Percentiles rank a stretch among this genome's conserved stretches.
These are phyloP conservation scores for Linnemannia zychae DNA, from an alignment of 192 early-diverging fungal genomes.

Conservation along the genomic window DNA sequence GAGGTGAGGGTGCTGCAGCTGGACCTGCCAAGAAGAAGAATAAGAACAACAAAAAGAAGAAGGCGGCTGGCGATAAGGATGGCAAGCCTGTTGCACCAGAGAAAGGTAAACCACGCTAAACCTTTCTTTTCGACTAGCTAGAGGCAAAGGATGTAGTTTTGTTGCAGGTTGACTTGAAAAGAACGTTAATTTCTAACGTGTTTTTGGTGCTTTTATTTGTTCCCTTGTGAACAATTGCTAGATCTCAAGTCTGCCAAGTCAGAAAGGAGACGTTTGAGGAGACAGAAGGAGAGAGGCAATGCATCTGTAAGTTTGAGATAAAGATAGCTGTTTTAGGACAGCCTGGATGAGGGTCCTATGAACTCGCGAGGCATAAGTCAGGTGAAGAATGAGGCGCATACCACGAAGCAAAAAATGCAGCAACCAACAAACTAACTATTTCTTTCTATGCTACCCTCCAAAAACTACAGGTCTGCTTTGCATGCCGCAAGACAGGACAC, in stretches of 20 bases:
- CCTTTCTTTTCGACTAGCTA: not conserved
- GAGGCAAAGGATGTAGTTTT: not conserved
- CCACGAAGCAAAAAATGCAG: not conserved
- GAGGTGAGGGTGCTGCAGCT: constrained; percentile 7
- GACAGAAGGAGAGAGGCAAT: constrained; percentile 50
- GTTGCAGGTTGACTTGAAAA: too few relatives aligned
- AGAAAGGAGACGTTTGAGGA: constrained; percentile 48
- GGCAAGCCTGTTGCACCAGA: constrained; percentile 9
- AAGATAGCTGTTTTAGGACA: too few relatives aligned
- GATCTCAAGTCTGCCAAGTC: constrained; percentile 37
- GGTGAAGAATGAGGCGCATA: not conserved
- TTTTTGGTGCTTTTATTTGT: not conserved
- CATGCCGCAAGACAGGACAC: constrained; percentile 88
- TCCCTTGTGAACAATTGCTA: not conserved
- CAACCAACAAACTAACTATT: not conserved
- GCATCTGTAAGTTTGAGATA: constrained; percentile 27
- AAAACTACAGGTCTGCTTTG: constrained; percentile 84
- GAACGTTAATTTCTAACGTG: too few relatives aligned
- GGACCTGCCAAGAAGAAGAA: constrained; percentile 26
- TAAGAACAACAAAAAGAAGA: constrained; percentile 23
- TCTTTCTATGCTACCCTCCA: not conserved
- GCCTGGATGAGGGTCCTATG: not conserved
- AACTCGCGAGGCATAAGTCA: too few relatives aligned
- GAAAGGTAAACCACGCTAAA: constrained; percentile 21
- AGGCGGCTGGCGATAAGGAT: constrained; percentile 17